phyloP scores from a whole-genome alignment of 441 rosid species.

The Adansonia rubrostipa region DNA sequence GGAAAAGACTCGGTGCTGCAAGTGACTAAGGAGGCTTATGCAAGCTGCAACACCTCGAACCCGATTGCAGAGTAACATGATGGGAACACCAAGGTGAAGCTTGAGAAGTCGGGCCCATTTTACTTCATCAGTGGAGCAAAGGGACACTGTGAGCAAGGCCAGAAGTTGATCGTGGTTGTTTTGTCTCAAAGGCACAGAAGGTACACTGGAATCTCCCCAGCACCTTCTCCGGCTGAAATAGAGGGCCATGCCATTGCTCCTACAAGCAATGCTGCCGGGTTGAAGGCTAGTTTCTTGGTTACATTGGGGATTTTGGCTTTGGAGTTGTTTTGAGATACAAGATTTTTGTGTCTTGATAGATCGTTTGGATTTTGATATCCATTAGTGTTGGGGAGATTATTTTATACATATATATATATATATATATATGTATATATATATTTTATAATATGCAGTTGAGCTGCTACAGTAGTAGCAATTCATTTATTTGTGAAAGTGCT shows the following conservation, averaged over 20 bases:
- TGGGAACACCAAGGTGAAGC: constrained; percentile 74
- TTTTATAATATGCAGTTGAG: too few species aligned
- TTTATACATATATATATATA: too few species aligned
- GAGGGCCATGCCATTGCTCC: constrained; percentile 76
- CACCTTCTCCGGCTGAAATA: constrained; percentile 65
- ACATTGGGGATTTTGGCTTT: constrained; percentile 32
- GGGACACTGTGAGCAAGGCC: constrained; percentile 79
- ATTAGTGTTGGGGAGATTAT: background rate
- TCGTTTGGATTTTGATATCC: constrained; percentile 6
- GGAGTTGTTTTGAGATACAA: constrained; percentile 33
- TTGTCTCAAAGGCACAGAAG: constrained; percentile 47
- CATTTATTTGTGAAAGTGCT: too few species aligned
- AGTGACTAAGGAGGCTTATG: constrained; percentile 66
- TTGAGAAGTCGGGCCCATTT: constrained; percentile 67
- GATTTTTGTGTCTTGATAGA: background rate
- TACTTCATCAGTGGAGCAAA: constrained; percentile 85
- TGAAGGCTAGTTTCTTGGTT: constrained; percentile 33
- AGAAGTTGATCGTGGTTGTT: constrained; percentile 76
- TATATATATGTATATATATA: too few species aligned
- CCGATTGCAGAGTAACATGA: constrained; percentile 68
- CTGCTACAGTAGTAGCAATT: too few species aligned
- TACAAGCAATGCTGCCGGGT: constrained; percentile 45
- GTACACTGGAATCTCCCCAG: constrained; percentile 57
- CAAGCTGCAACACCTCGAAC: constrained; percentile 60
- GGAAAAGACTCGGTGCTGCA: constrained; percentile 72